Conservation (phyloP, 257 asterid genomes). For the Gentiana straminea region DNA sequence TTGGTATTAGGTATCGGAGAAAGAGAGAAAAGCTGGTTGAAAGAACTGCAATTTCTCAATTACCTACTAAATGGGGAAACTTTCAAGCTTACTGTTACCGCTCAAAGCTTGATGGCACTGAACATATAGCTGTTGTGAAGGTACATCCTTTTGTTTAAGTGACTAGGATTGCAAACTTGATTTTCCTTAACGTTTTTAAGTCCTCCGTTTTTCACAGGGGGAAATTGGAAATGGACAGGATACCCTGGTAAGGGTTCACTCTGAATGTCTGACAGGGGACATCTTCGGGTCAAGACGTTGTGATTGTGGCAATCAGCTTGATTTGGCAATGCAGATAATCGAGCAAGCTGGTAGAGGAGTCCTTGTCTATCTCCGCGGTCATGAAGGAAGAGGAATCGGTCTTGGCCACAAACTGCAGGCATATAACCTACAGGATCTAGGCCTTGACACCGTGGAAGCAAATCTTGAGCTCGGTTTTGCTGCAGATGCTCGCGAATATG, state of each 20-base stretch:
- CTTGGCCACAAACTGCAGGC: slow-evolving; percentile 78
- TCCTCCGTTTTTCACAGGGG: slow-evolving; percentile 29
- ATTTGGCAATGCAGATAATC: slow-evolving; percentile 66
- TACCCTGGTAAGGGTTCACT: slow-evolving; percentile 76
- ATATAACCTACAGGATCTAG: slow-evolving; percentile 67
- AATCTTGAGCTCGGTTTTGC: slow-evolving; percentile 80
- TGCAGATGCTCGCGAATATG: slow-evolving; percentile 75
- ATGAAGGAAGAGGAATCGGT: slow-evolving; percentile 84
- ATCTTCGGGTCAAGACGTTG: slow-evolving; percentile 71
- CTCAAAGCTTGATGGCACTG: slow-evolving; percentile 65
- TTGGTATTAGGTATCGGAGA: slow-evolving; percentile 49
- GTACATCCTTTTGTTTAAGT: slow-evolving; percentile 14
- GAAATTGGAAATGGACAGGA: slow-evolving; percentile 73
- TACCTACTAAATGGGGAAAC: slow-evolving; percentile 82
- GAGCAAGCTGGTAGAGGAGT: slow-evolving; percentile 68
- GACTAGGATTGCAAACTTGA: background rate
- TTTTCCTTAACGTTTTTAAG: background rate
- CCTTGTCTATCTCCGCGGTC: slow-evolving; percentile 66
- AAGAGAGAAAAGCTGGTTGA: slow-evolving; percentile 74
- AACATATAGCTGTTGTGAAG: slow-evolving; percentile 67
- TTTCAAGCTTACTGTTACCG: slow-evolving; percentile 58
- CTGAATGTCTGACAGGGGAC: slow-evolving; percentile 85
- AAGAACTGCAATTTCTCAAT: slow-evolving; percentile 43
- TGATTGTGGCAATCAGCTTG: slow-evolving; percentile 78
- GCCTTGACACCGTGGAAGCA: slow-evolving; percentile 85